Conservation (phyloP, 2,329 filamentous ascomycete genomes). For the Magnaporthiopsis rhizophila region DNA sequence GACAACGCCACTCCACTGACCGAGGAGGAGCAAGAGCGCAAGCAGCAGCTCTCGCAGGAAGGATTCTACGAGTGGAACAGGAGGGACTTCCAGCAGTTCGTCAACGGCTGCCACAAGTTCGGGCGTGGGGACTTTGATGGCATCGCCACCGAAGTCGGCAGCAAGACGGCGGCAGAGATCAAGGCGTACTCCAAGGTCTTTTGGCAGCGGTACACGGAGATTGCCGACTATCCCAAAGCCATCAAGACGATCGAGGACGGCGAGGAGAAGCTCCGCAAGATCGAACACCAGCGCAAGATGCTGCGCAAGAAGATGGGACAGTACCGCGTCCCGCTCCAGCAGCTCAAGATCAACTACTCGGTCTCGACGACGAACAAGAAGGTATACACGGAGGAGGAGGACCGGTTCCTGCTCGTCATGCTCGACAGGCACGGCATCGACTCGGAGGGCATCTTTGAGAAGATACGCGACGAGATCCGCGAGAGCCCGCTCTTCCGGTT, state of each 20-base stretch:
- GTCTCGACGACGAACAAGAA: conserved; percentile 99
- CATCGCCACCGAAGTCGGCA: conserved; percentile 85
- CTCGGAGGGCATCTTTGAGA: conserved; percentile 81
- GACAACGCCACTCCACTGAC: conserved; percentile 84
- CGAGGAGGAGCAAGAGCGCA: conserved; percentile 82
- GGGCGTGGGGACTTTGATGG: conserved; percentile 77
- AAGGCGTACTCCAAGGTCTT: conserved; percentile 90
- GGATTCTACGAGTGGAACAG: conserved; percentile 95
- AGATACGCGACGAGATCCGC: conserved; percentile 93
- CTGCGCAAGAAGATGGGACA: conserved; percentile 91
- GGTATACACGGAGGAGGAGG: conserved; percentile 97
- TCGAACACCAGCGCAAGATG: conserved; percentile 87
- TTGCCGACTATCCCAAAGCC: conserved; percentile 82
- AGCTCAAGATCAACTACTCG: conserved; percentile 97
- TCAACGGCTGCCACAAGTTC: conserved; percentile 90
- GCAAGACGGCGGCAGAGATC: conserved; percentile 78
- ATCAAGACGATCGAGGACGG: conserved; percentile 86
- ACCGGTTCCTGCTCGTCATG: conserved; percentile 88
- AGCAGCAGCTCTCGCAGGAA: conserved; percentile 69
- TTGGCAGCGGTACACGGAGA: conserved; percentile 90
- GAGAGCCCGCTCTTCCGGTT: conserved; percentile 94
- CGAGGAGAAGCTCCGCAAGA: conserved; percentile 81
- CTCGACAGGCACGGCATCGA: conserved; percentile 90
- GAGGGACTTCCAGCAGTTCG: conserved; percentile 95
- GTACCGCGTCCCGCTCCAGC: conserved; percentile 94